Evolutionary conservation across 257 asterid genomes (phyloP).

Genomic region (Asclepias syriaca): DNA sequence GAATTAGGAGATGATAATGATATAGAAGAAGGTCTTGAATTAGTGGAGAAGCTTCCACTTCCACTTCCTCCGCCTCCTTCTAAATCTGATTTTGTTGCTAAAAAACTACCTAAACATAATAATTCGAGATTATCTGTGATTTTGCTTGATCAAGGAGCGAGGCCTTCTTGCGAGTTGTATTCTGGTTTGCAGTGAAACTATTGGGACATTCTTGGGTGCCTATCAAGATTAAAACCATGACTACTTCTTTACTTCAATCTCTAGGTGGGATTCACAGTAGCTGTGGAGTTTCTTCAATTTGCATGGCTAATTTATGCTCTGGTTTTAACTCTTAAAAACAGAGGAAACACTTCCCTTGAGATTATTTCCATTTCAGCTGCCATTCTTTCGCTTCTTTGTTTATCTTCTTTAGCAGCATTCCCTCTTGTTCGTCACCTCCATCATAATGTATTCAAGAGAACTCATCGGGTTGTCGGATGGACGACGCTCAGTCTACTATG

Average conservation of each 20-base stretch:
- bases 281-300: slow-evolving; percentile 63
- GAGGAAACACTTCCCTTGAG: slow-evolving; percentile 38
- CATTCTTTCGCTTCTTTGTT: slow-evolving; percentile 44
- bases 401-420: slow-evolving; percentile 57
- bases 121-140: slow-evolving; percentile 48
- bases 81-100: too few species aligned
- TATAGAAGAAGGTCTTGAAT: slow-evolving; percentile 45
- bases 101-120: background rate
- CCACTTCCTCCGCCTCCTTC: slow-evolving; percentile 8
- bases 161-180: slow-evolving; percentile 43
- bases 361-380: slow-evolving; percentile 41
- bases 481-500: slow-evolving; percentile 47
- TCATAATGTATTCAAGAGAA: slow-evolving; percentile 65
- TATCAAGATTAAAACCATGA: slow-evolving; percentile 36
- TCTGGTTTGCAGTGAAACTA: slow-evolving; percentile 53
- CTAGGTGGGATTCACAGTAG: slow-evolving; percentile 78
- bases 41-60: slow-evolving; percentile 2
- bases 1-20: slow-evolving; percentile 29
- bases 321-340: slow-evolving; percentile 42
- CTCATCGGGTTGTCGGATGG: slow-evolving; percentile 71
- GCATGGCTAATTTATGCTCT: slow-evolving; percentile 65
- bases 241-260: slow-evolving; percentile 51
- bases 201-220: slow-evolving; percentile 61
- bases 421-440: slow-evolving; percentile 82
- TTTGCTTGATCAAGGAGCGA: slow-evolving; percentile 82